Percentiles rank a stretch among this genome's conserved stretches.
phyloP scores from a whole-genome alignment of 441 rosid genomes.

The Pelargonium cotyledonis region DNA sequence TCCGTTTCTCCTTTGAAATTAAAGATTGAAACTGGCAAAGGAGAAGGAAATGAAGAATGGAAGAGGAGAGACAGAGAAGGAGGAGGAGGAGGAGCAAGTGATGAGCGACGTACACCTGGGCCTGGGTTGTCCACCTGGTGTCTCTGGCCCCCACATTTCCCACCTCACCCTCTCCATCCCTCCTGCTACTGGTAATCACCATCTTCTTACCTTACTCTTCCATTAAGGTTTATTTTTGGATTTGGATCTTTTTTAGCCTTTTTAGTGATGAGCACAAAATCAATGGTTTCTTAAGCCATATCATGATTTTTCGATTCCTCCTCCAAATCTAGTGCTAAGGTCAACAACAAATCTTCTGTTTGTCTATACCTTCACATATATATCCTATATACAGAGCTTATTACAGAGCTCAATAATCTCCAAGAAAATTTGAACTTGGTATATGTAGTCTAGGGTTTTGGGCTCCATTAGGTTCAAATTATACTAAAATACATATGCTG shows the following conservation, averaged over 20 bases:
- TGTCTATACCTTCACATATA: too few relatives aligned
- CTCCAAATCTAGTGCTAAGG: too few relatives aligned
- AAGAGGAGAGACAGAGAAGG: slow-evolving; percentile 15
- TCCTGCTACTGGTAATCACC: slow-evolving; percentile 30
- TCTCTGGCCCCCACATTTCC: slow-evolving; percentile 50
- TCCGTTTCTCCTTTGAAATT: too few relatives aligned
- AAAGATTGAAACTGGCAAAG: too few relatives aligned
- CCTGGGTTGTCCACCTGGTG: slow-evolving; percentile 46
- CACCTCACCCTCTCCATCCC: slow-evolving; percentile 57
- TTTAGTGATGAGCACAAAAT: too few relatives aligned
- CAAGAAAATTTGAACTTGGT: background rate
- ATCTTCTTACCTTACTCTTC: background rate
- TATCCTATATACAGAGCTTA: too few relatives aligned
- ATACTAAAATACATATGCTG: too few relatives aligned
- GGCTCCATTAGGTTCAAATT: too few relatives aligned
- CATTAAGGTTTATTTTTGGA: background rate
- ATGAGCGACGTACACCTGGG: slow-evolving; percentile 90
- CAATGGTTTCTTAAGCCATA: background rate
- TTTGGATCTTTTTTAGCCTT: too few relatives aligned
- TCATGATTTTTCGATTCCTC: background rate
- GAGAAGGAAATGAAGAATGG: background rate
- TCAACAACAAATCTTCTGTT: too few relatives aligned
- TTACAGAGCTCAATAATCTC: too few relatives aligned
- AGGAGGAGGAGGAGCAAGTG: slow-evolving; percentile 32
- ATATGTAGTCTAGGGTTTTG: background rate